These are phyloP conservation scores for Andalucia godoyi DNA, from an alignment of 78 protist species.

Conservation along the genomic window DNA sequence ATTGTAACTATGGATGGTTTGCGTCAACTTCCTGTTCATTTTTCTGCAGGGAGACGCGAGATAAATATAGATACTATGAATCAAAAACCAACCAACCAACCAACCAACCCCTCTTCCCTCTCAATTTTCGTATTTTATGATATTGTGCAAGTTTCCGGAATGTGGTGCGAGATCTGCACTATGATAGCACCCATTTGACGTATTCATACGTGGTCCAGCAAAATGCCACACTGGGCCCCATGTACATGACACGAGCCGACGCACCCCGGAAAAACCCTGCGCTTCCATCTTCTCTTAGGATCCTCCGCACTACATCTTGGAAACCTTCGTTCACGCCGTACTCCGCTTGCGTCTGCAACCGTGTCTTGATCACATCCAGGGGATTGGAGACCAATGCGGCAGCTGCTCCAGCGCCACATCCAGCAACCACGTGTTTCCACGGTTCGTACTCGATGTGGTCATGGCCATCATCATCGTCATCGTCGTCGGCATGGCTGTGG, in stretches of 20 bases:
- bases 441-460: neutral
- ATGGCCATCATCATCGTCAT: neutral
- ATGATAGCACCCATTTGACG: neutral
- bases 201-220: conserved; percentile 44
- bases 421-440: conserved; percentile 27
- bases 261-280: conserved; percentile 18
- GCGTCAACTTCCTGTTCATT: too few species aligned
- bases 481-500: neutral
- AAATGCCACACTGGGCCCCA: conserved; percentile 41
- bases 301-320: neutral
- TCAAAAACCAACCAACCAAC: too few species aligned
- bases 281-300: neutral
- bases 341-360: conserved; percentile 15
- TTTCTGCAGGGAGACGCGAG: too few species aligned
- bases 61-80: too few species aligned
- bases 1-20: too few species aligned
- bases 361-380: conserved; percentile 23
- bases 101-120: too few species aligned
- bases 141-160: too few species aligned
- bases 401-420: conserved; percentile 36
- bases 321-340: neutral
- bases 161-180: neutral
- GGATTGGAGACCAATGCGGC: conserved; percentile 45
- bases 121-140: too few species aligned
- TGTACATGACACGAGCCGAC: conserved; percentile 24